Evolutionary conservation across 1,284 basidiomycete species (phyloP).

Genomic region (Cryptococcus sp.): DNA sequence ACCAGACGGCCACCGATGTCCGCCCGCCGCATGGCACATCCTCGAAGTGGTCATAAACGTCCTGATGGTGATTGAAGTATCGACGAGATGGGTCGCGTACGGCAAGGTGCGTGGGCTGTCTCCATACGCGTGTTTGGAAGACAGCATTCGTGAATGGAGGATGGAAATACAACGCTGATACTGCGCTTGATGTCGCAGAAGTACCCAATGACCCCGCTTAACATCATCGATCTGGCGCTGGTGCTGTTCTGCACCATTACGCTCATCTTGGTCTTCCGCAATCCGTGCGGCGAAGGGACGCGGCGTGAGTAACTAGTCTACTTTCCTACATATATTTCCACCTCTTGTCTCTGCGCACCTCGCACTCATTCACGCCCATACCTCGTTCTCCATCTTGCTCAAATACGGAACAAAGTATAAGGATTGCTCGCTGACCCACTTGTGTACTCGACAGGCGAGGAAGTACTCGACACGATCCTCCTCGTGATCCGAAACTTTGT

Average conservation of each 20-base stretch:
- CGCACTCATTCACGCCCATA: not conserved
- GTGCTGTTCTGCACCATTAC: constrained; percentile 85
- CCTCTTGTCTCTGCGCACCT: not conserved
- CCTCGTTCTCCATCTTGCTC: not conserved
- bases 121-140: not conserved
- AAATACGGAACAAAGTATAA: no score
- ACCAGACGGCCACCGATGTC: constrained; percentile 46
- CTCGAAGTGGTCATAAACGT: constrained; percentile 88
- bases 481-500: constrained; percentile 86
- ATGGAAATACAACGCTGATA: no score
- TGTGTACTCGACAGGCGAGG: constrained; percentile 68
- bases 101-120: constrained; percentile 68
- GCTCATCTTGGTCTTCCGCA: constrained; percentile 76
- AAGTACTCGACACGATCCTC: constrained; percentile 83
- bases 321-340: not conserved
- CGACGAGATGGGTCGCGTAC: constrained; percentile 82
- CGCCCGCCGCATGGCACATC: constrained; percentile 71
- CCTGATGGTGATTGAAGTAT: constrained; percentile 89
- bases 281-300: constrained; percentile 48
- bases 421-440: not conserved
- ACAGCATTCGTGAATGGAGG: no score
- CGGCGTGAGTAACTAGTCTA: constrained; percentile 33
- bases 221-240: constrained; percentile 80
- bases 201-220: constrained; percentile 93
- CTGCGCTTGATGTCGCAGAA: constrained; percentile 66